Base-by-base conservation (phyloP, 352 stramenopile genomes). In the Globisporangium perplexum region DNA sequence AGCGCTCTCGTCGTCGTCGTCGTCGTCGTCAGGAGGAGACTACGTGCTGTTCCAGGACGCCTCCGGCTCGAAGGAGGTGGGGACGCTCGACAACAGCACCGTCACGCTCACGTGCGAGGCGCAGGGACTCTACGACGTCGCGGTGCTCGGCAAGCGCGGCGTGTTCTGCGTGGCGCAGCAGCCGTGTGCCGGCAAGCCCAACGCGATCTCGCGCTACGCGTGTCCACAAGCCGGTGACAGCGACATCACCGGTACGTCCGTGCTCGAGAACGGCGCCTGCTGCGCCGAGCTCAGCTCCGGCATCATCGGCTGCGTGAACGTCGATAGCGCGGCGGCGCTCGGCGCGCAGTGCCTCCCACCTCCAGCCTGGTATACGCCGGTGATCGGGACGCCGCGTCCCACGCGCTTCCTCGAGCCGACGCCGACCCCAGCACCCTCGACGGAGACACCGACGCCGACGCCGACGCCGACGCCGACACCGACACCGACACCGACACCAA, bases 81-180 rank as follows among this genome's bases (percentile, higher is more conserved):
- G 14, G 7, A 17, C 53, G 31, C 46, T 23, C 42, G 41, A 44
- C 17, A 52, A 47, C 30, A 35, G 38, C 17, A 59, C 51, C 18
- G 18, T 49, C 26, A 20, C 22, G 7, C 31, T 36, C 18, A 55
- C 10, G 26, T 63, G 57, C 41, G 57, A 59, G 39, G 43, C 41
- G 11, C 35, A 47, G 18, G 53, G 53, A 39, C 41, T 66, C 51
- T 39, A 55, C 36, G 45, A 59, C 39, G 69, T 80, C 30, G 60
- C 28, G 7, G 71, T 85, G 14, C 56, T 55, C 30, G 71, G 71
- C 38, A 51, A 68, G 17, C 22, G 26, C 12, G 67, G 62, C n/a
- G 50, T 68, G 22, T 85, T 72, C 50, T 85, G 74, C 50, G 57
- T 82, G 30, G 51, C 55, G 1, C 39, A 71, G 39, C 39, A 51